Percentiles rank a stretch among this genome's conserved stretches.
These are phyloP conservation scores for Trichoderma citrinoviride DNA, from an alignment of 2,329 filamentous ascomycete genomes.

Conservation along the genomic window DNA sequence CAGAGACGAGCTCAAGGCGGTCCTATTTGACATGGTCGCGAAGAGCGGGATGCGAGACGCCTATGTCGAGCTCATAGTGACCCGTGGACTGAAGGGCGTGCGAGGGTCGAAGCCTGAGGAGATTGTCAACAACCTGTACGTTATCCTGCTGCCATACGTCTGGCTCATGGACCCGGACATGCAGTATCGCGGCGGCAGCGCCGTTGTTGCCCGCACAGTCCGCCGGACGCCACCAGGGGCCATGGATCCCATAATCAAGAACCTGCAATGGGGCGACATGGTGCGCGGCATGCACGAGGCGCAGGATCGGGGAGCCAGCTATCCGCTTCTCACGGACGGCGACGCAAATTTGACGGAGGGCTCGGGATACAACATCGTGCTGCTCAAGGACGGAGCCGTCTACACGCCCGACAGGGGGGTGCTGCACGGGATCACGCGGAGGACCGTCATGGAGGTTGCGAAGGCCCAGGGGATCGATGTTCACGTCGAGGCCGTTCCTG, in stretches of 20 bases:
- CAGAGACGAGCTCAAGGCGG: slow-evolving; percentile 4
- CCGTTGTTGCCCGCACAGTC: slow-evolving; percentile 5
- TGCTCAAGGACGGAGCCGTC: slow-evolving; percentile 3
- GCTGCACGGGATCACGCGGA: slow-evolving; percentile 13
- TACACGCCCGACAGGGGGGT: slow-evolving; percentile 11
- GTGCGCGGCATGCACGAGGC: slow-evolving; percentile 15
- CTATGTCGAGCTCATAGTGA: slow-evolving; percentile 11
- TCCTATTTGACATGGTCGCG: slow-evolving; percentile 14
- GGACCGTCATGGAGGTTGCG: slow-evolving; percentile 7
- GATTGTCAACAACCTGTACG: slow-evolving; percentile 13
- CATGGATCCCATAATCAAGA: slow-evolving; percentile 16
- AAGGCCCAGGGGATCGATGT: background rate
- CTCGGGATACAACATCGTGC: slow-evolving; percentile 10
- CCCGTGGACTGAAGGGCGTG: slow-evolving; percentile 1
- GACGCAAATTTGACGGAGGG: slow-evolving; percentile 6
- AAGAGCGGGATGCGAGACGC: slow-evolving; percentile 12
- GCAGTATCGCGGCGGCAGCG: slow-evolving; percentile 7
- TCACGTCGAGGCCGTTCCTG: slow-evolving; percentile 1
- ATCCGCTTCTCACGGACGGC: slow-evolving; percentile 9
- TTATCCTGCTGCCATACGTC: slow-evolving; percentile 1
- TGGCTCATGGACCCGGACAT: slow-evolving; percentile 10
- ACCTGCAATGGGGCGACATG: slow-evolving; percentile 17
- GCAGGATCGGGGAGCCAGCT: slow-evolving; percentile 4
- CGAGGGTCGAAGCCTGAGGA: slow-evolving; percentile 4
- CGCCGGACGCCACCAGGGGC: slow-evolving; percentile 7